Conservation (phyloP, 2,329 filamentous ascomycete species). For the Aspergillus jensenii region DNA sequence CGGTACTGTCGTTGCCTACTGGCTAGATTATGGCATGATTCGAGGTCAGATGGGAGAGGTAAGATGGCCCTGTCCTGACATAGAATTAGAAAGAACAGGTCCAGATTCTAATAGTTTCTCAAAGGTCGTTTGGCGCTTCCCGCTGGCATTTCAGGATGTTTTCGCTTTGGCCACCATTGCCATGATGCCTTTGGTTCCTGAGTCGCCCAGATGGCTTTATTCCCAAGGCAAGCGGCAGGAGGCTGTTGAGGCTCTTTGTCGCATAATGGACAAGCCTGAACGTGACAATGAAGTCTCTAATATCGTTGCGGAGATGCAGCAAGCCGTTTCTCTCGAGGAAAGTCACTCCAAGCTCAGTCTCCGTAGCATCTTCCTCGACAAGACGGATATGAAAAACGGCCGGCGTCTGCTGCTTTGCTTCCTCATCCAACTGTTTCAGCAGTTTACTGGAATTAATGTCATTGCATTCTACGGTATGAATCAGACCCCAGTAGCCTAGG, state of each 20-base stretch:
- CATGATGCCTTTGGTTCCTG: background rate
- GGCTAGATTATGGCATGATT: background rate
- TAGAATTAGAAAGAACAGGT: too few species aligned
- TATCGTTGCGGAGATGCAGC: background rate
- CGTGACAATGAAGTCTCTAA: background rate
- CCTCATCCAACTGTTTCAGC: background rate
- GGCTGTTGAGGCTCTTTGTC: background rate
- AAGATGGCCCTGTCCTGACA: background rate
- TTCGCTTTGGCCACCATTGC: background rate
- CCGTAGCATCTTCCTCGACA: background rate
- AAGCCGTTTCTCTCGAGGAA: background rate
- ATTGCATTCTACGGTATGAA: background rate
- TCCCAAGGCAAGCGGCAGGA: background rate
- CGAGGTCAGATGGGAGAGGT: background rate
- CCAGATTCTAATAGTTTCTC: background rate
- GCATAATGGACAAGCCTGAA: background rate
- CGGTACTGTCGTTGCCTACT: background rate
- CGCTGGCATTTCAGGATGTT: slow-evolving; percentile 2
- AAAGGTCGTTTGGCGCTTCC: slow-evolving; percentile 1
- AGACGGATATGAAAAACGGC: background rate
- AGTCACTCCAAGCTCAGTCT: background rate
- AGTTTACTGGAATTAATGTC: slow-evolving; percentile 1
- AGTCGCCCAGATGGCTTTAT: background rate
- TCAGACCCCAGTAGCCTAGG: too few species aligned
- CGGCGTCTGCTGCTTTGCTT: background rate